Evolutionary conservation across 768 basidiomycete species (phyloP), one percentile per base, ranked within the genome.

Genomic region (Naganishia kalamii): DNA sequence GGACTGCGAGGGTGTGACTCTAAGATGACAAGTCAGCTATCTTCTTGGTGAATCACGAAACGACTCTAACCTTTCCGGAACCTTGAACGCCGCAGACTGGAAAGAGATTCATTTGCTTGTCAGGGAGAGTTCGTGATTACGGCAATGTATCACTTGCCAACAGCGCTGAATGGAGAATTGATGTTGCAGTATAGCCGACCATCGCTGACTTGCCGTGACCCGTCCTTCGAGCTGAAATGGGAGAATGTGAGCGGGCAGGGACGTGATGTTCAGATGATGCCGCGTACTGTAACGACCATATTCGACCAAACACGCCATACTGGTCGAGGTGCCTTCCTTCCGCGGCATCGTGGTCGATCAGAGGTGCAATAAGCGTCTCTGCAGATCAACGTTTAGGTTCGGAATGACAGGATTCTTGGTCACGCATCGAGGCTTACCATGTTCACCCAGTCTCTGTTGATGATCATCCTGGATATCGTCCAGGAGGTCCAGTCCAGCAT

Each of bases 41-140:
- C 13, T 6, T 10, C 15, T 7, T 1, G 25, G 8, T n/a, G 41
- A 27, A 10, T 15, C 2, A 54, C 15, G 23, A 15, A 17, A 47
- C 8, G 1, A 40, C 17, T 21, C 63, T 13, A 19, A 65, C 65
- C 46, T 65, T 65, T 37, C 65, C 65, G 3, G 65, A 65, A 1
- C 65, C 65, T 41, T 65, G 65, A 4, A 65, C 65, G 15, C 65
- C 65, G 30, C 65, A 65, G 5, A 65, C 65, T 65, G 32, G 1
- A 15, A 1, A 46, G 13, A 25, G 51, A 44, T 8, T 15, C 41
- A 15, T 62, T 17, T 5, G 25, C 41, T 33, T 3, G 25, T 17
- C 27, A 51, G 19, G 29, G 13, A 25, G 19, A 51, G 12, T 47
- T 47, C 37, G 8, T 17, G 37, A 27, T n/a, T n/a, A n/a, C n/a